Evolutionary conservation across 2,329 filamentous ascomycete genomes (phyloP), one percentile per base, ranked within the genome.

Genomic region (Cercospora sp.): DNA sequence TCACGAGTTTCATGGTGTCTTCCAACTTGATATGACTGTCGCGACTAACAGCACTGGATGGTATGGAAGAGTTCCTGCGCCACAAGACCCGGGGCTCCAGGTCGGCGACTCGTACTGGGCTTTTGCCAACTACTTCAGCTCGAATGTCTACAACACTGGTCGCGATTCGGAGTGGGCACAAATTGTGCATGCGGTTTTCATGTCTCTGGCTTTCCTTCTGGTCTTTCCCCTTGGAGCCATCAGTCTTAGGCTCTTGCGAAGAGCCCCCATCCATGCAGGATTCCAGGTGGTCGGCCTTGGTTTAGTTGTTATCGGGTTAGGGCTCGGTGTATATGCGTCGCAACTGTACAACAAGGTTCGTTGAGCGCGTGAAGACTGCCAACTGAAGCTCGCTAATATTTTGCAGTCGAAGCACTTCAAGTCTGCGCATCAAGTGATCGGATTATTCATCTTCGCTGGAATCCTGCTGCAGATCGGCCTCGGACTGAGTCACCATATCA

Each of bases 351-450:
- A 81, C 63, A 77, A 79, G 69, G 81, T 82, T 77, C 72, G 79
- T 74, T 55, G 9, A 37, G 18, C 21, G 3, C 32, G 10, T 45
- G 26, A 18, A 7, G 5, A n/a, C 16, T 34, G 8, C 28, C n/a
- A n/a, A 34, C 9, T n/a, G 30, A 59, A 55, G 49, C 18, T 34
- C 13, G 8, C 9, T 26, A 53, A 64, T 32, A 5, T 32, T 24
- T 26, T 40, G 49, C 71, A 83, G 78, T 82, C 81, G 49, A 80
- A 80, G 66, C 64, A 74, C 65, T 84, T 80, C 77, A 78, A 72
- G 69, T 79, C 82, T 8, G 74, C 80, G 3, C 84, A 85, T 74
- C 84, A 85, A 69, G 79, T 85, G 70, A 66, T 84, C 63, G 83
- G 83, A 26, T 78, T 85, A 53, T 58, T 83, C 45, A 69, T 82